A percentile compares a stretch with the other conserved stretches of the same genome.
These are phyloP conservation scores for Dioszegia hungarica DNA, from an alignment of 768 basidiomycete genomes.

Conservation along the genomic window DNA sequence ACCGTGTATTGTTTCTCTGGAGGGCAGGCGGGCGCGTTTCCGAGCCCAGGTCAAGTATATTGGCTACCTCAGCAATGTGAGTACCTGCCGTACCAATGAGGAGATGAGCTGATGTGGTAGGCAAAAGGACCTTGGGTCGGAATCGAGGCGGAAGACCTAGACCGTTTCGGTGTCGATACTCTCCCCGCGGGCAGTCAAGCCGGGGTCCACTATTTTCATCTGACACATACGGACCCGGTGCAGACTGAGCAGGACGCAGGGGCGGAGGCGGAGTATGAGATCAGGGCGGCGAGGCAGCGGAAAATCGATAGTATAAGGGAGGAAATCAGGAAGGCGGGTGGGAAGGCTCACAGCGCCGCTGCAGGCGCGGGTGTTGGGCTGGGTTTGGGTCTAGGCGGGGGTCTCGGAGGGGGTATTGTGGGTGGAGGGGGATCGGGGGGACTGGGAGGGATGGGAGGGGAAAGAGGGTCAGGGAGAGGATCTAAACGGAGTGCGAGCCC, in stretches of 20 bases:
- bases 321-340: neutral
- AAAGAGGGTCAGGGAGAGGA: neutral
- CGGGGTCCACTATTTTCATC: constrained; percentile 36
- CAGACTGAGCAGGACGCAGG: neutral
- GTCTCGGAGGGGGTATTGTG: neutral
- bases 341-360: neutral
- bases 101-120: constrained; percentile 12
- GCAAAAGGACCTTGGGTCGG: constrained; percentile 44
- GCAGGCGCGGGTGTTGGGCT: constrained; percentile 8
- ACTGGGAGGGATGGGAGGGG: too few species aligned
- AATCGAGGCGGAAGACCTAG: constrained; percentile 32
- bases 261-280: neutral
- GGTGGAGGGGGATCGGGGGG: too few species aligned
- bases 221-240: constrained; percentile 1
- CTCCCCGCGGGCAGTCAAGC: constrained; percentile 20
- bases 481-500: constrained; percentile 18
- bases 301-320: constrained; percentile 19
- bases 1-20: constrained; percentile 42
- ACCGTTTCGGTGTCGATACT: constrained; percentile 20
- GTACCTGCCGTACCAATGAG: neutral
- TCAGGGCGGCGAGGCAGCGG: constrained; percentile 11
- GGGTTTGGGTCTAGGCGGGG: constrained; percentile 4
- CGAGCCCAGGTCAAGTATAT: constrained; percentile 39
- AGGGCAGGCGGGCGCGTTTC: constrained; percentile 23
- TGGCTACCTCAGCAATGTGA: constrained; percentile 29